Evolutionary conservation across 805 yeast genomes (phyloP), one percentile per base, ranked within the genome.

Genomic region (Kodamaea laetipori): DNA sequence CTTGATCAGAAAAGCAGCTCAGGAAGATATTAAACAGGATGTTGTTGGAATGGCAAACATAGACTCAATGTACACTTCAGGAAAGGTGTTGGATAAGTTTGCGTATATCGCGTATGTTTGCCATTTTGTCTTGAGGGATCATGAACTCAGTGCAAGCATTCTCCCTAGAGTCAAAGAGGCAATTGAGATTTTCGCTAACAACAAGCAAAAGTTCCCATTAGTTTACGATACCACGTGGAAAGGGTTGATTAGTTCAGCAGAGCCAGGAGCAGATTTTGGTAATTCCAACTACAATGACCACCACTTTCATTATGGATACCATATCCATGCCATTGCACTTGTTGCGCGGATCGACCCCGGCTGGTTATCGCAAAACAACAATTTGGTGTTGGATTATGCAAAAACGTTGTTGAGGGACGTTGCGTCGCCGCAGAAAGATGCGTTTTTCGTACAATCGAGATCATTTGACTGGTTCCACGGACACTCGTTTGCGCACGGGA

Each of bases 21-120:
- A 53, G n/a, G 47, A 60, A 4, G 94, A 86, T 52, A 61, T 77
- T 7, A 55, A 71, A 21, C 78, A 71, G 41, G 86, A 84, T 48
- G 74, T 84, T 26, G 64, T 66, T 3, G 75, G 73, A 12, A 77
- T 74, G 61, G 75, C 84, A n/a, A 68, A 84, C 54, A 68, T 83
- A 8, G 88, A 88, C 49, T 88, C 97, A 0, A 90, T 90, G 86
- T 92, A 92, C 65, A 81, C 87, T 15, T 77, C 95, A 2, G 99
- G 98, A 9, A 92, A 94, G 61, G 74, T 81, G 19, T 68, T 90
- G 39, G 96, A 90, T 52, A 94, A 90, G 66, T 94, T 86, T 64
- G 97, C 98, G 0, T 85, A 86, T 73, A 76, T 94, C 41, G 71
- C 89, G 10, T 85, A 85, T 49, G 87, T 82, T 8, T 80, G 84